phyloP scores from a whole-genome alignment of 2,329 filamentous ascomycete species.

The Diplodia scrobiculata region DNA sequence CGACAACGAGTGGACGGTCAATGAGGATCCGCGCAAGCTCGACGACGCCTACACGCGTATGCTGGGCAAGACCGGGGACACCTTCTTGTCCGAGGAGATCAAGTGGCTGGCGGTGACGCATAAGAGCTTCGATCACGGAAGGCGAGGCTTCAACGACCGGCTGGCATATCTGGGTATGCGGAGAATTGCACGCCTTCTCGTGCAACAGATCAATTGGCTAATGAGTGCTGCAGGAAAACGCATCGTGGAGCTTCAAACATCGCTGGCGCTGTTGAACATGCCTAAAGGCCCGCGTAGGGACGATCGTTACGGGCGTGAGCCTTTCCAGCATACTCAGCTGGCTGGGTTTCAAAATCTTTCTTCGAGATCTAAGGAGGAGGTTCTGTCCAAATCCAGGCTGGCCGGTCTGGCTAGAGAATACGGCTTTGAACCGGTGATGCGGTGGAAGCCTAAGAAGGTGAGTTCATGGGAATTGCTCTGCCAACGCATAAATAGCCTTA shows the following conservation, averaged over 20 bases:
- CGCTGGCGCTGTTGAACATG: conserved; percentile 61
- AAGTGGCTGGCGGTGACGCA: conserved; percentile 98
- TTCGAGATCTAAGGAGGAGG: conserved; percentile 59
- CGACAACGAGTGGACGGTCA: conserved; percentile 66
- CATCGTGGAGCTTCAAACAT: conserved; percentile 65
- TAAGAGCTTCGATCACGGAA: conserved; percentile 95
- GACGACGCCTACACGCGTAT: conserved; percentile 77
- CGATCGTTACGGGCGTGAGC: conserved; percentile 56
- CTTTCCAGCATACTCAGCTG: conserved; percentile 71
- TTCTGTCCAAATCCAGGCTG: conserved; percentile 67
- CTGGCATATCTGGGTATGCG: conserved; percentile 80
- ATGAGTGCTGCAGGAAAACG: conserved; percentile 58
- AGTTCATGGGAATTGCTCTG: conserved; percentile 37
- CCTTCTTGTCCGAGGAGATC: conserved; percentile 79
- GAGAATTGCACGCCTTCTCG: not conserved
- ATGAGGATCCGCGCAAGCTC: conserved; percentile 71
- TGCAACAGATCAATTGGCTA: conserved; percentile 3
- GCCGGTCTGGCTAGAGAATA: conserved; percentile 68
- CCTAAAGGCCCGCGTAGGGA: conserved; percentile 38
- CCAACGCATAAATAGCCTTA: not conserved
- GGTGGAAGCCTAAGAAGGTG: conserved; percentile 88
- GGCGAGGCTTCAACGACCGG: conserved; percentile 90
- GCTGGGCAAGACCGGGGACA: conserved; percentile 71
- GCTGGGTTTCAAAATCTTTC: conserved; percentile 73
- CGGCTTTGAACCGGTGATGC: conserved; percentile 71